Base-by-base conservation (phyloP, 768 basidiomycete genomes). In the Xanthoconium stramineum region DNA sequence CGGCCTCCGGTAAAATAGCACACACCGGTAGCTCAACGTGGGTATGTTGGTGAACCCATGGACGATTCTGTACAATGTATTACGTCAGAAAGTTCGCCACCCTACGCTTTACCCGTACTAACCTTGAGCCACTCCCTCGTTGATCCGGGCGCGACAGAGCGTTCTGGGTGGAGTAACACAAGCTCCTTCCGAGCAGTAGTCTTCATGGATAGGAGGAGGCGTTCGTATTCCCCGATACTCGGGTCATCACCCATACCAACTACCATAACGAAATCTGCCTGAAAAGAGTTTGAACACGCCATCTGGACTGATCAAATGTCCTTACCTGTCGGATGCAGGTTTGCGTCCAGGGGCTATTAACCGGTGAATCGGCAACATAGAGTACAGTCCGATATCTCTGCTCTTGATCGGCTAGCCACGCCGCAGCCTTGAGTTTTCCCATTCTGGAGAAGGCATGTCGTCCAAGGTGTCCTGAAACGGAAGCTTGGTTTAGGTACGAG, bases 131-230 rank as follows among this genome's bases (percentile, higher is more conserved):
- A 99, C 70, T 91, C 89, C 40, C 96, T 82, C 37, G 97, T 99
- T 10, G 91, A 94, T 3, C 96, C 96, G 5, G 94, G 87, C 10
- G 81, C 75, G 5, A 98, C 91, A 20, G 86, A 86, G 38, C 94
- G 86, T 67, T 97, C 92, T 3, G 94, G 87, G 65, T 99, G 97
- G 11, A 99, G 78, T 6, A 99, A 78, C 6, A 99, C 88, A 29
- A 99, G 83, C 69, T 99, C 97, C 72, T 98, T 98, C 52, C 97
- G 78, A n/a, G 96, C 97, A 0, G 96, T 98, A 0, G 96, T 98
- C 76, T 98, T 98, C 80, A 94, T 90, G 2, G 94, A 94, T 40
- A 98, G 78, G 20, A 99, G 74, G 5, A 98, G 76, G 51, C 95
- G 84, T 70, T 99, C 95, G 65, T 94, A 98, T 74, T 99, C 97